Evolutionary conservation across 2,329 filamentous ascomycete genomes (phyloP).

Genomic region (Xylaria multiplex): DNA sequence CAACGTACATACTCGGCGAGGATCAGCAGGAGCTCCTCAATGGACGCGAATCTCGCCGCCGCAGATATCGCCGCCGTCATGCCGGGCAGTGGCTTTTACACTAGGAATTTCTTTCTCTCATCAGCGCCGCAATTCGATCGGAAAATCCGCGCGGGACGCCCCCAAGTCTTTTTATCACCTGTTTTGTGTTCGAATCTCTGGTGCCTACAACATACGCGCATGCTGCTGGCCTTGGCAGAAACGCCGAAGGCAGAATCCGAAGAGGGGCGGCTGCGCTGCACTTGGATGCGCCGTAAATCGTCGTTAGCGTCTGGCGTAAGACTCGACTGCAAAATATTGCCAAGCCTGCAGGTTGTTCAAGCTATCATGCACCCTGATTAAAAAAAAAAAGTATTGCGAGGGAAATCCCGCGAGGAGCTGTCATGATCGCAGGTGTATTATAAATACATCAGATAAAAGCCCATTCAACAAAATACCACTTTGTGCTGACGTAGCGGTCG

Average conservation of each 20-base stretch:
- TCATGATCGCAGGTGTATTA: too few relatives aligned
- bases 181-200: not conserved
- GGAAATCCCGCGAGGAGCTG: too few relatives aligned
- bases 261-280: constrained; percentile 2
- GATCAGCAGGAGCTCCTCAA: constrained; percentile 32
- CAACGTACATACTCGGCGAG: constrained; percentile 28
- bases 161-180: constrained; percentile 4
- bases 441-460: too few relatives aligned
- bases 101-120: too few relatives aligned
- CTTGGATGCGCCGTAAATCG: not conserved
- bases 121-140: not conserved
- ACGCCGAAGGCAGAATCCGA: constrained; percentile 14
- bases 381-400: too few relatives aligned
- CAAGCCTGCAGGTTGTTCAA: not conserved
- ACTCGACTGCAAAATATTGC: not conserved
- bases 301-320: constrained; percentile 8
- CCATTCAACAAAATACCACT: too few relatives aligned
- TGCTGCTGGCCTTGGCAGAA: constrained; percentile 13
- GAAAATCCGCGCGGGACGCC: not conserved
- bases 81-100: not conserved
- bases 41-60: constrained; percentile 28
- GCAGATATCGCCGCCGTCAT: constrained; percentile 17
- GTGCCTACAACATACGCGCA: constrained; percentile 19
- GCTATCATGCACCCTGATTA: too few relatives aligned
- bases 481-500: too few relatives aligned